Percentiles rank a stretch among this genome's conserved stretches.
phyloP scores from a whole-genome alignment of 2,329 filamentous ascomycete genomes.

The Nemania sp. region DNA sequence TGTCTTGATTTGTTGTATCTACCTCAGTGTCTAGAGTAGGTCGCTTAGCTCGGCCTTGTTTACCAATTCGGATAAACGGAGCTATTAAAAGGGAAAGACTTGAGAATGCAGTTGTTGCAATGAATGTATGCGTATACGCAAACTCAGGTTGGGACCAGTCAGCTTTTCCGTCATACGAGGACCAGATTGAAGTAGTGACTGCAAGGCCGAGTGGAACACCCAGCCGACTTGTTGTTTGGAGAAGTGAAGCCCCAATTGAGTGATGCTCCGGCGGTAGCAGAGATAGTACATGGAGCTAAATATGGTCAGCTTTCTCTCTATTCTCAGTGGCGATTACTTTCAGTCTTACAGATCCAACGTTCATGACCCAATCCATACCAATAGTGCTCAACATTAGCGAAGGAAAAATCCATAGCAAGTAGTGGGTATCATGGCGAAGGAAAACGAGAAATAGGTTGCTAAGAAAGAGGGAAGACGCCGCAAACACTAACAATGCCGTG shows the following conservation, averaged over 20 bases:
- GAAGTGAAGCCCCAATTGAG: slow-evolving; percentile 49
- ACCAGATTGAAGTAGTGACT: slow-evolving; percentile 52
- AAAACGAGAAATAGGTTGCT: slow-evolving; percentile 52
- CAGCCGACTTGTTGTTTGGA: slow-evolving; percentile 50
- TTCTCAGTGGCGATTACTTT: neutral
- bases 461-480: slow-evolving; percentile 43
- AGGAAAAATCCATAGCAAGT: slow-evolving; percentile 51
- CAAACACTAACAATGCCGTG: slow-evolving; percentile 45
- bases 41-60: slow-evolving; percentile 41
- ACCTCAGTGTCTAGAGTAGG: slow-evolving; percentile 22
- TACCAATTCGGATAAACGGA: slow-evolving; percentile 50
- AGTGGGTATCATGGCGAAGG: slow-evolving; percentile 46
- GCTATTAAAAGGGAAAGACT: slow-evolving; percentile 48
- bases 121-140: slow-evolving; percentile 50
- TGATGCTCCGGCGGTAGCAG: slow-evolving; percentile 49
- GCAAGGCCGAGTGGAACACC: slow-evolving; percentile 51
- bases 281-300: slow-evolving; percentile 49
- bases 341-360: slow-evolving; percentile 50
- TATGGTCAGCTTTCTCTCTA: slow-evolving; percentile 28
- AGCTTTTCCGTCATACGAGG: slow-evolving; percentile 46
- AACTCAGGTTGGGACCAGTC: slow-evolving; percentile 41
- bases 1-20: slow-evolving; percentile 19
- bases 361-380: slow-evolving; percentile 53
- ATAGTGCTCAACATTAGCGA: slow-evolving; percentile 51
- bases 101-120: slow-evolving; percentile 49